Conservation (phyloP, 768 basidiomycete genomes). For the Mrakia gelida region DNA sequence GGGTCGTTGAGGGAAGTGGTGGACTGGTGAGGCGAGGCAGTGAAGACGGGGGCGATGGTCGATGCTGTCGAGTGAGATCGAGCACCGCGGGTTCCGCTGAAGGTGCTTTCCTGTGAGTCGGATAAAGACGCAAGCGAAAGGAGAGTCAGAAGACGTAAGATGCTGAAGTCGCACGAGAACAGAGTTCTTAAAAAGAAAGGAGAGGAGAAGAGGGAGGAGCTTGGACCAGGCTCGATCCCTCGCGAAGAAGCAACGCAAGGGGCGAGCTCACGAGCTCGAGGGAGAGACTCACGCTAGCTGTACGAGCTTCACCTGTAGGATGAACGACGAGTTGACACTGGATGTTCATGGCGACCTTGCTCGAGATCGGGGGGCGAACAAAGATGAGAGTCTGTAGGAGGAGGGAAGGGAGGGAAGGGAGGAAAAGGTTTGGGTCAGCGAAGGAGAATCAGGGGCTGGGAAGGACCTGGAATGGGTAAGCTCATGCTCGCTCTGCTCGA, state of each 20-base stretch:
- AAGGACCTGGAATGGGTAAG: neutral
- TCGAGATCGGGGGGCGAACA: conserved; percentile 24
- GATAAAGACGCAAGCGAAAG: neutral
- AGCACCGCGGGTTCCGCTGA: conserved; percentile 1
- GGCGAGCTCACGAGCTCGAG: conserved; percentile 2
- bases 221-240: neutral
- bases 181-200: too few species aligned
- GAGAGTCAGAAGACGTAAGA: neutral
- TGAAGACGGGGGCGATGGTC: neutral
- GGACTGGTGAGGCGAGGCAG: conserved; percentile 5
- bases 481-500: too few species aligned
- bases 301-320: neutral
- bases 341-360: conserved; percentile 27
- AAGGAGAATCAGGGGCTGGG: neutral
- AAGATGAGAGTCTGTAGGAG: conserved; percentile 24
- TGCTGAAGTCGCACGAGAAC: neutral
- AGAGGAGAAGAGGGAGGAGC: conserved; percentile 5
- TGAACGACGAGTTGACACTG: conserved; percentile 31
- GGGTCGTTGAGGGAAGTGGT: neutral
- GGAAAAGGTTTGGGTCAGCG: neutral
- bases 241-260: neutral
- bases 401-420: neutral
- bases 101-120: conserved; percentile 2
- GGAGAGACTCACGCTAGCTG: neutral
- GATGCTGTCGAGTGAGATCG: neutral